Evolutionary conservation across 176 grass and related monocot genomes (phyloP).

Genomic region (Carex littledalei): DNA sequence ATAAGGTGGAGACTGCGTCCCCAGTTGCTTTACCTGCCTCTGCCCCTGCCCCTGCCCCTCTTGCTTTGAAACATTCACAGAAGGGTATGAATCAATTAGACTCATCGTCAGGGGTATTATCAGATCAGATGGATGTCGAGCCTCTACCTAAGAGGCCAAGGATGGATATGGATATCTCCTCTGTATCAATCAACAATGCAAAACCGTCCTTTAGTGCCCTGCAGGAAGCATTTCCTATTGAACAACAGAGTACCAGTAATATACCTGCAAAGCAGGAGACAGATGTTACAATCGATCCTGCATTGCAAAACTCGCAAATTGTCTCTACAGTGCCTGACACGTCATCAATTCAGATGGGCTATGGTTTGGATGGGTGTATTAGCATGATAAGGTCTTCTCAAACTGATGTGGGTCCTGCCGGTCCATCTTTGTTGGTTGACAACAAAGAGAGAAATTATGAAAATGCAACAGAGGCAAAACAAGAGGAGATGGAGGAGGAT

Average conservation of each 20-base stretch:
- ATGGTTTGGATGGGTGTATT: constrained; percentile 42
- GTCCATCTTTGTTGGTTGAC: constrained; percentile 35
- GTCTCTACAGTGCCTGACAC: constrained; percentile 11
- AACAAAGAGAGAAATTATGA: constrained; percentile 37
- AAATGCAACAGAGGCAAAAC: constrained; percentile 47
- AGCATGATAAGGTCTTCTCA: constrained; percentile 22
- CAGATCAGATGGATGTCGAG: constrained; percentile 70
- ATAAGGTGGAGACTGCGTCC: constrained; percentile 24
- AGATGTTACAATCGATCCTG: constrained; percentile 42
- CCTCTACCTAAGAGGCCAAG: constrained; percentile 61
- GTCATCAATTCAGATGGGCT: constrained; percentile 34
- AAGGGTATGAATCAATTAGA: constrained; percentile 8
- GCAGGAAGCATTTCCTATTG: constrained; percentile 37
- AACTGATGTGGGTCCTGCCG: constrained; percentile 37
- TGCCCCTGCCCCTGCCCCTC: background rate
- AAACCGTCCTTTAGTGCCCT: constrained; percentile 34
- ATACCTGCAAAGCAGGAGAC: constrained; percentile 45
- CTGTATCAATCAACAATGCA: constrained; percentile 34
- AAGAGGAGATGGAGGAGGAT: constrained; percentile 58
- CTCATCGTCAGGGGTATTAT: constrained; percentile 24
- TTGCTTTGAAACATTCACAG: background rate
- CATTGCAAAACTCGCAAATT: background rate
- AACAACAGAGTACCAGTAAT: constrained; percentile 39
- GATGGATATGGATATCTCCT: constrained; percentile 49
- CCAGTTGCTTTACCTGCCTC: constrained; percentile 6